These are phyloP conservation scores for Ceratocystis harringtonii DNA, from an alignment of 2,329 filamentous ascomycete species.

Conservation along the genomic window DNA sequence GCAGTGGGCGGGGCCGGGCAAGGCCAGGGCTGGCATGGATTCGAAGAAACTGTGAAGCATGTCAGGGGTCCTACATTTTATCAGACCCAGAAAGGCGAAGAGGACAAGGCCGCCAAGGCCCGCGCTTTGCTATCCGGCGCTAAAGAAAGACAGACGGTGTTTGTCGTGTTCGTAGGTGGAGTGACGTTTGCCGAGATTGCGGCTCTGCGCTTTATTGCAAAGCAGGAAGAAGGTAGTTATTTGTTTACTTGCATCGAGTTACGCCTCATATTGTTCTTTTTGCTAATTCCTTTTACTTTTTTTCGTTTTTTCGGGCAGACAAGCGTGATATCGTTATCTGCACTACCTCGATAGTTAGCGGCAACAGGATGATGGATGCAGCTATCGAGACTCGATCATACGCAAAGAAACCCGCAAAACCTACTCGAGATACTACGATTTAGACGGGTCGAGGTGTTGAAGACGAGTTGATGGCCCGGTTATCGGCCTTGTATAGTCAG, in stretches of 20 bases:
- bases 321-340: slow-evolving; percentile 79
- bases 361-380: slow-evolving; percentile 74
- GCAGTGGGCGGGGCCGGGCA: slow-evolving; percentile 38
- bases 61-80: slow-evolving; percentile 82
- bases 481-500: background rate
- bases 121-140: slow-evolving; percentile 65
- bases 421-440: background rate
- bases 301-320: slow-evolving; percentile 27
- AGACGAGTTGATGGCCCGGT: background rate
- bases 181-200: slow-evolving; percentile 95
- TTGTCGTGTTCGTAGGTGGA: slow-evolving; percentile 96
- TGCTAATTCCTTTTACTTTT: background rate
- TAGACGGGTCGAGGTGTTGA: background rate
- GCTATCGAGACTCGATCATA: slow-evolving; percentile 61
- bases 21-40: slow-evolving; percentile 70
- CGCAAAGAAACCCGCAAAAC: slow-evolving; percentile 27
- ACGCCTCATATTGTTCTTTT: background rate
- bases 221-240: slow-evolving; percentile 54
- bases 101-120: slow-evolving; percentile 83
- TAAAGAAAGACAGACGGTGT: slow-evolving; percentile 65
- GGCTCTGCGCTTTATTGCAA: slow-evolving; percentile 76
- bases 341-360: slow-evolving; percentile 81
- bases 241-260: slow-evolving; percentile 1
- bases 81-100: slow-evolving; percentile 77
- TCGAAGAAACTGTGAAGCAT: slow-evolving; percentile 82